Evolutionary conservation across 768 basidiomycete species (phyloP), one percentile per base, ranked within the genome.

Genomic region (Pleurotus ostreatus): DNA sequence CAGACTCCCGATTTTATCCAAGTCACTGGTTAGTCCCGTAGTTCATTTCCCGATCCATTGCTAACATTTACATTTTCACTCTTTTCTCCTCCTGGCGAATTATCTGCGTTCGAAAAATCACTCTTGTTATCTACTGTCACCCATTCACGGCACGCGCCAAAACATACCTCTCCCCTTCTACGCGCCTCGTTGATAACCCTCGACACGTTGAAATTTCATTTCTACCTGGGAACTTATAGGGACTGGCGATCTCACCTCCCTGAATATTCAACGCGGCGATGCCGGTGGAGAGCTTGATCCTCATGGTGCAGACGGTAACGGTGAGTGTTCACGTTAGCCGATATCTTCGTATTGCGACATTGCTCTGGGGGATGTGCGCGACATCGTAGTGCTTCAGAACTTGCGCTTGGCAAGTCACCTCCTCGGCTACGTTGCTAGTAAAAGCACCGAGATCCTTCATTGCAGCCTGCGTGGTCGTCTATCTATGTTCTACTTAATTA

Each of bases 1-100:
- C 75, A 81, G 59, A 89, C 89, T 0, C 84, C 87, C n/a, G 84
- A 86, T 66, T 91, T 83, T 66, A 75, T 89, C 34, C 88, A 88
- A 63, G 71, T 90, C 54, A 84, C 83, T 39, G 91, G 86, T 74
- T 41, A 45, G 66, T 63, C 55, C 57, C 34, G 25, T 30, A 61
- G 61, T 3, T 37, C 16, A 30, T 18, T 47, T 25, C 12, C 46
- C 46, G 5, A 20, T 47, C 9, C 22, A 25, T 25, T 25, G 43
- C 13, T 16, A 6, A 22, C 13, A 8, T 44, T 44, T 44, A 22
- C 13, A 7, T 44, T 44, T 16, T 44, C n/a, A 20, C 13, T 23
- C 23, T 6, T 15, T 47, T 23, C 46, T 47, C 46, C 18, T 22
- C 11, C 30, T 11, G 30, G 30, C 30, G 9, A 34, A 34, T 11